Percentiles rank a stretch among this genome's conserved stretches.
phyloP scores from a whole-genome alignment of 1,284 basidiomycete species.

The Ceratobasidium theobromae region DNA sequence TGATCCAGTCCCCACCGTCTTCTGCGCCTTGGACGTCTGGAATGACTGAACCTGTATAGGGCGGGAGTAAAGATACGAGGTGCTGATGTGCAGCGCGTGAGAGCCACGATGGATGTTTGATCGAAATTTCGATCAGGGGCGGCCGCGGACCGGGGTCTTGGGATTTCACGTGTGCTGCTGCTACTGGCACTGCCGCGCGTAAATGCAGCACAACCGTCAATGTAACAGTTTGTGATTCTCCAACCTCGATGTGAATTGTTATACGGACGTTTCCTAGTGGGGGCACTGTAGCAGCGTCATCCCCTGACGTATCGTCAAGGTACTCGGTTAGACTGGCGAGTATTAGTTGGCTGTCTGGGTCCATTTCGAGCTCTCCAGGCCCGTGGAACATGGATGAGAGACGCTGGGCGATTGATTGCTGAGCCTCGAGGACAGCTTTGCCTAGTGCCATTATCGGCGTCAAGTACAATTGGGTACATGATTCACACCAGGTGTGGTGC shows the following conservation, averaged over 20 bases:
- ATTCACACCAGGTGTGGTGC: no score
- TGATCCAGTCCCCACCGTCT: constrained; percentile 31
- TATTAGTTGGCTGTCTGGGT: not conserved
- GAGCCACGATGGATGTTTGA: constrained; percentile 30
- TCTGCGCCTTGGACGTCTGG: constrained; percentile 17
- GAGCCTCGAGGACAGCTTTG: not conserved
- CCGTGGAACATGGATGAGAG: constrained; percentile 27
- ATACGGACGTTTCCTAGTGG: constrained; percentile 9
- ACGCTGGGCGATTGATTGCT: constrained; percentile 8
- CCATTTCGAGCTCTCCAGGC: constrained; percentile 24
- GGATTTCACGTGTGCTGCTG: no score
- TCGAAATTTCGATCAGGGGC: constrained; percentile 17
- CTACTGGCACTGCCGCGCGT: not conserved
- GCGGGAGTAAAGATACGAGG: constrained; percentile 3
- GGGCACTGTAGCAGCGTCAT: not conserved
- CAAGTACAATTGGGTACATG: no score
- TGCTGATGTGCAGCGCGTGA: constrained; percentile 23
- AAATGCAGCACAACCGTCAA: not conserved
- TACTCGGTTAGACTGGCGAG: constrained; percentile 1
- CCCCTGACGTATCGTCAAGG: not conserved
- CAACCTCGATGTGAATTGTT: not conserved
- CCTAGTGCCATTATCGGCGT: not conserved
- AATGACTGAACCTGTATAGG: not conserved
- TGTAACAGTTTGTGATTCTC: not conserved
- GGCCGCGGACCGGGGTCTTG: not conserved